Conservation (phyloP, 2,329 filamentous ascomycete species). For the Calonectria ilicicola region DNA sequence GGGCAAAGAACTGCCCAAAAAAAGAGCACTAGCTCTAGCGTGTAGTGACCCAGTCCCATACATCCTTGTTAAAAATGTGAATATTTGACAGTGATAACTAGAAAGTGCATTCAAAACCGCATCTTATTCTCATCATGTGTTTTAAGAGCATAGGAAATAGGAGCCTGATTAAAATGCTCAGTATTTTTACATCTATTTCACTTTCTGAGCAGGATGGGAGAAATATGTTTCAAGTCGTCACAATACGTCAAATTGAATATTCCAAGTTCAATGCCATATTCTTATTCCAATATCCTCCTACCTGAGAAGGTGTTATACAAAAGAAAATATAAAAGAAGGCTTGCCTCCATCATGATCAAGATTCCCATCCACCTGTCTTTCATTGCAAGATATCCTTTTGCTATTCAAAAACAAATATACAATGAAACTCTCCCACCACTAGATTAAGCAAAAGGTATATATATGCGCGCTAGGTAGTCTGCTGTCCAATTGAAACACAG, state of each 20-base stretch:
- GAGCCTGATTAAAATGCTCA: no score
- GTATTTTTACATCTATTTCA: no score
- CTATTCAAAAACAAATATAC: conserved; percentile 7
- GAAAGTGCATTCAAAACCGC: no score
- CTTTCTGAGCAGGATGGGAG: neutral
- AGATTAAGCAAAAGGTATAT: conserved; percentile 23
- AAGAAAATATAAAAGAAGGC: conserved; percentile 31
- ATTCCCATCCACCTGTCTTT: conserved; percentile 9
- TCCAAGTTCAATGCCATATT: conserved; percentile 27
- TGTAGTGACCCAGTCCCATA: no score
- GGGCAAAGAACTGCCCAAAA: no score
- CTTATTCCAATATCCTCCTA: conserved; percentile 26
- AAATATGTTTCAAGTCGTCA: neutral
- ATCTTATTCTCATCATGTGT: no score
- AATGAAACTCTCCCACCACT: neutral
- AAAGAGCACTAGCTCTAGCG: no score
- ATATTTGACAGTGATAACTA: no score
- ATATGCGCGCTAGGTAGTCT: conserved; percentile 16
- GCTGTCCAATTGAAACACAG: conserved; percentile 2
- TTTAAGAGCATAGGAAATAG: no score
- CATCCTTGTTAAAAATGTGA: no score
- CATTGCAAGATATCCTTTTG: conserved; percentile 21
- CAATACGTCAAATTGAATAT: neutral
- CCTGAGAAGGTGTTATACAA: conserved; percentile 30
- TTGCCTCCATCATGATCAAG: conserved; percentile 6